Percentiles rank a stretch among this genome's conserved stretches.
phyloP scores from a whole-genome alignment of 192 early-diverging fungal species.

The Coemansia sp. region DNA sequence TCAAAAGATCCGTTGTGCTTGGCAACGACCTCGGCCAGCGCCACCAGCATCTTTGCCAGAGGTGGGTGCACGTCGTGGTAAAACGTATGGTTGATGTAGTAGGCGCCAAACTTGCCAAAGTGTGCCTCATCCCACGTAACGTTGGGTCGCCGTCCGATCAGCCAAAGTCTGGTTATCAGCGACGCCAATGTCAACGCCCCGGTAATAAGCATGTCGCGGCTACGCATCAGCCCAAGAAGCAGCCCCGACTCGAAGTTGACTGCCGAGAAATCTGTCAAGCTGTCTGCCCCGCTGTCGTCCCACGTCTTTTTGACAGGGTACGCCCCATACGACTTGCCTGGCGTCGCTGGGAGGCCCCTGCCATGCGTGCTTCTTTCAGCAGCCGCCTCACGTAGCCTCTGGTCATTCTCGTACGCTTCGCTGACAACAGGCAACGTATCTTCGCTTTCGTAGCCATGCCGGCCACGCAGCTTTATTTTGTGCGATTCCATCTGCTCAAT shows the following conservation, averaged over 20 bases:
- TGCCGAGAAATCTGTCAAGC: conserved; percentile 36
- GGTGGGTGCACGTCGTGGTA: conserved; percentile 99
- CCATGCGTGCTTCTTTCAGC: not conserved
- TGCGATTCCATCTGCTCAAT: conserved; percentile 38
- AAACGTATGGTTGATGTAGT: conserved; percentile 90
- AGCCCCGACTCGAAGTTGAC: conserved; percentile 23
- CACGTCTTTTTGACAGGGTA: conserved; percentile 28
- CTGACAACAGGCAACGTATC: conserved; percentile 18
- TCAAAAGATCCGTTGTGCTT: conserved; percentile 70
- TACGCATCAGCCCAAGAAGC: conserved; percentile 39
- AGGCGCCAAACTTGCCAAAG: conserved; percentile 76
- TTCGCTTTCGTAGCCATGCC: conserved; percentile 13
- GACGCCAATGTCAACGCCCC: conserved; percentile 63
- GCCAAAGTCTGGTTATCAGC: conserved; percentile 67
- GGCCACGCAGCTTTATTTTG: conserved; percentile 48
- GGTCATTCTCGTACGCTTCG: conserved; percentile 19
- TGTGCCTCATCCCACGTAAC: conserved; percentile 78
- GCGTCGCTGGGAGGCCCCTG: not conserved
- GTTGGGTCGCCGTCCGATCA: conserved; percentile 61
- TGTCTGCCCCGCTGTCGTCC: conserved; percentile 1
- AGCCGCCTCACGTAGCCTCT: not conserved
- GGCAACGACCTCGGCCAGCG: conserved; percentile 63
- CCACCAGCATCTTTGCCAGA: conserved; percentile 79
- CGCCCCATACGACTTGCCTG: conserved; percentile 33
- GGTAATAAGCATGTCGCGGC: conserved; percentile 58